Conservation (phyloP, 305 asterid species). For the Plantago coronopus region DNA sequence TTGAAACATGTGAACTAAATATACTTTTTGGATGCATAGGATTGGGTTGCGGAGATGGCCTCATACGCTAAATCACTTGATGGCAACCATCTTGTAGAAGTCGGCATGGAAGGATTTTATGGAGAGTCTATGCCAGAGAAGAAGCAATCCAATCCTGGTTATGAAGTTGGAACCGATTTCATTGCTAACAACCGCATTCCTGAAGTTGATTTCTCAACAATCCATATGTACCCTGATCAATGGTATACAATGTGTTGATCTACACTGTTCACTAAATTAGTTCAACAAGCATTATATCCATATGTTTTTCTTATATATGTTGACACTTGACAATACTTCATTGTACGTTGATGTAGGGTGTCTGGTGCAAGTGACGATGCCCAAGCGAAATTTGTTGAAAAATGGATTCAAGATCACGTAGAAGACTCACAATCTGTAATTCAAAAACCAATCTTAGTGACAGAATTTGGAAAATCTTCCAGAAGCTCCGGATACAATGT, state of each 20-base stretch:
- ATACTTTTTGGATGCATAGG: too few species aligned
- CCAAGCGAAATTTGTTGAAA: conserved; percentile 7
- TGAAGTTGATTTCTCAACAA: background rate
- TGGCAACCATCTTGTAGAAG: background rate
- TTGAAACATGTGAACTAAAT: too few species aligned
- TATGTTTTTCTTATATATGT: too few species aligned
- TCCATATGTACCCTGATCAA: conserved; percentile 14
- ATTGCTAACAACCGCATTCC: conserved; percentile 5
- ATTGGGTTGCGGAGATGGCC: conserved; percentile 10
- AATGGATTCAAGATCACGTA: background rate
- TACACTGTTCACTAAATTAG: too few species aligned
- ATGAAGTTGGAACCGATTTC: conserved; percentile 10
- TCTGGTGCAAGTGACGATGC: conserved; percentile 8
- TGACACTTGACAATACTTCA: too few species aligned
- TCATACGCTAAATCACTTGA: conserved; percentile 2
- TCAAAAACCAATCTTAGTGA: conserved; percentile 2
- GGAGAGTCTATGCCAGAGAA: conserved; percentile 9
- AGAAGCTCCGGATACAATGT: conserved; percentile 2
- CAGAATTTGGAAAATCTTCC: conserved; percentile 8
- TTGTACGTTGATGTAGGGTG: background rate
- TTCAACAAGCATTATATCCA: too few species aligned
- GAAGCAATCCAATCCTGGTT: conserved; percentile 9
- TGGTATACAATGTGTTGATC: conserved; percentile 4
- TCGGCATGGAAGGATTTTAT: conserved; percentile 10
- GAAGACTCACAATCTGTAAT: conserved; percentile 6